A percentile compares a stretch with the other conserved stretches of the same genome.
phyloP scores from a whole-genome alignment of 1,284 basidiomycete genomes.

The Rhodotorula sp. region DNA sequence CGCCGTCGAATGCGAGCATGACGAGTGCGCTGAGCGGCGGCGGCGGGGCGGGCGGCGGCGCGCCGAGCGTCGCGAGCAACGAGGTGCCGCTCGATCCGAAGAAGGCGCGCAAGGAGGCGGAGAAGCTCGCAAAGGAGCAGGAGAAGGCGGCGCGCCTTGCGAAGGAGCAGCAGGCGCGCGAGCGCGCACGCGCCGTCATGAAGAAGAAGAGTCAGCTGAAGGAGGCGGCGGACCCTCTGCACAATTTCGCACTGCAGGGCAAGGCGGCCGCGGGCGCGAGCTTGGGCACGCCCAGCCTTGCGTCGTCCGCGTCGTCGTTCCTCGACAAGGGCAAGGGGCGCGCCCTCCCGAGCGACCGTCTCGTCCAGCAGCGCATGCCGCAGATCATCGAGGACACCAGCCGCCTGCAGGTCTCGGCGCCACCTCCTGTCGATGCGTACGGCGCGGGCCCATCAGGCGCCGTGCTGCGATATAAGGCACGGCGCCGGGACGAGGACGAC shows the following conservation, averaged over 20 bases:
- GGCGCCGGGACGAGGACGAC: slow-evolving; percentile 44
- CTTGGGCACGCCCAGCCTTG: not conserved
- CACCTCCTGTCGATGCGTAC: not conserved
- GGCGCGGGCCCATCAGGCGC: slow-evolving; percentile 4
- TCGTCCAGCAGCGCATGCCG: slow-evolving; percentile 39
- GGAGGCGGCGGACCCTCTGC: slow-evolving; percentile 57
- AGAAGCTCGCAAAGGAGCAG: slow-evolving; percentile 77
- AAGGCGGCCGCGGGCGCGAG: not conserved
- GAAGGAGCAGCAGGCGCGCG: slow-evolving; percentile 66
- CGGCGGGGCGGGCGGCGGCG: too few relatives aligned
- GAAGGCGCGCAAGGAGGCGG: slow-evolving; percentile 86
- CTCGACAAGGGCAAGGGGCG: slow-evolving; percentile 43
- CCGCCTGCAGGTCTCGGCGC: slow-evolving; percentile 27
- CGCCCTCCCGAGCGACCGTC: slow-evolving; percentile 25
- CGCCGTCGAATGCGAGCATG: slow-evolving; percentile 62
- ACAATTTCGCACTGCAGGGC: slow-evolving; percentile 32
- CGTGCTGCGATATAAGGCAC: slow-evolving; percentile 39
- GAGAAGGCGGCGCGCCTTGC: slow-evolving; percentile 83
- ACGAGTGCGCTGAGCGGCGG: not conserved
- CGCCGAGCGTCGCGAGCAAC: slow-evolving; percentile 48
- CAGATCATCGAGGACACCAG: slow-evolving; percentile 46
- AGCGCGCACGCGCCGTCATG: slow-evolving; percentile 93
- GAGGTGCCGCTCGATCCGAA: slow-evolving; percentile 64
- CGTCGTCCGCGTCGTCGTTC: slow-evolving; percentile 1
- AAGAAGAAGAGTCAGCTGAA: slow-evolving; percentile 79